Evolutionary conservation across 371 early-diverging fungal species (phyloP).

Genomic region (Sporodiniella umbellata): DNA sequence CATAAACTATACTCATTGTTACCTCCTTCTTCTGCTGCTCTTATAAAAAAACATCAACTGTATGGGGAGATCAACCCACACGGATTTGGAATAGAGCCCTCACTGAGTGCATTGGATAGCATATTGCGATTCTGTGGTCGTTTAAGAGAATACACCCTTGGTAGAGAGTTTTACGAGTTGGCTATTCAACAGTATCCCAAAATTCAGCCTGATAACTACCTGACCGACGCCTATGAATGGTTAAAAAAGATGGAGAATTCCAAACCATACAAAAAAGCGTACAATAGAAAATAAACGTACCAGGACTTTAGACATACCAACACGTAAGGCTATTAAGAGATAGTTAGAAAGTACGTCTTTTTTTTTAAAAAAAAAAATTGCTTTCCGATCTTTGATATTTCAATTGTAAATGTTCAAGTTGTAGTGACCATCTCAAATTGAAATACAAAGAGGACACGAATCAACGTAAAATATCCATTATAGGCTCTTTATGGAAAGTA

Average conservation of each 20-base stretch:
- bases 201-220: slow-evolving; percentile 18
- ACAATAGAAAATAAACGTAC: slow-evolving; percentile 5
- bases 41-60: slow-evolving; percentile 7
- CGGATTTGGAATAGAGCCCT: slow-evolving; percentile 17
- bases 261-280: neutral
- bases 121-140: slow-evolving; percentile 30
- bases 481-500: too few relatives aligned
- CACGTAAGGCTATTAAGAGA: too few relatives aligned
- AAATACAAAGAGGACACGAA: too few relatives aligned
- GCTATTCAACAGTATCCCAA: slow-evolving; percentile 20
- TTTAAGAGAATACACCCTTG: slow-evolving; percentile 18
- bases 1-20: slow-evolving; percentile 24
- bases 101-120: slow-evolving; percentile 20
- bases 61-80: neutral
- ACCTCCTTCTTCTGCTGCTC: slow-evolving; percentile 11
- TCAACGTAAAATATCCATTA: too few relatives aligned
- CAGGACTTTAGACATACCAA: too few relatives aligned
- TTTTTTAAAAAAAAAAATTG: too few relatives aligned
- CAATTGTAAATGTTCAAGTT: too few relatives aligned
- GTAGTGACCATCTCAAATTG: too few relatives aligned
- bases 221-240: slow-evolving; percentile 8
- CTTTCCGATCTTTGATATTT: too few relatives aligned
- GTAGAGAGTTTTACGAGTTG: slow-evolving; percentile 24
- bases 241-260: slow-evolving; percentile 1
- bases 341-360: too few relatives aligned